Evolutionary conservation across 2,329 filamentous ascomycete species (phyloP).

Genomic region (Aspergillus sp.): DNA sequence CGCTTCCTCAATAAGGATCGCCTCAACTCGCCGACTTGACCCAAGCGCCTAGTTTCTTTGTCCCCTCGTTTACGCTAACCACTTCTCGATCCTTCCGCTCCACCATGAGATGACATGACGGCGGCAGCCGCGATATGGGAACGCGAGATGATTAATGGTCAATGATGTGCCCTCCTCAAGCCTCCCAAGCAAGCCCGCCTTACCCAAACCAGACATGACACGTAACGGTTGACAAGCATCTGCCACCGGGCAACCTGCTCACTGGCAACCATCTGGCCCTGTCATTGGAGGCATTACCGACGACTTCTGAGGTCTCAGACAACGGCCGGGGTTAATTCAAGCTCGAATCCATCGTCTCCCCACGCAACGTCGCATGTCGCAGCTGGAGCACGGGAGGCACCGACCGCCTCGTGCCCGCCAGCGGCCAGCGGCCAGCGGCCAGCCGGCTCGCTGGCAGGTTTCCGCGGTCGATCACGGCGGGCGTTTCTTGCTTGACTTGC

Average conservation of each 20-base stretch:
- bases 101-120: neutral
- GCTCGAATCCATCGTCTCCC: neutral
- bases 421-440: neutral
- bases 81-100: neutral
- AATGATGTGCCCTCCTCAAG: neutral
- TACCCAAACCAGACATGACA: slow-evolving; percentile 36
- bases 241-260: too few species aligned
- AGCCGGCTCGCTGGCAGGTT: neutral
- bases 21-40: neutral
- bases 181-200: slow-evolving; percentile 18
- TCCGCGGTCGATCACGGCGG: neutral
- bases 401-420: neutral
- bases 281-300: neutral
- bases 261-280: neutral
- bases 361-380: neutral
- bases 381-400: neutral
- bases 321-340: neutral
- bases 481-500: neutral
- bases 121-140: neutral
- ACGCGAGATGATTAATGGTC: neutral
- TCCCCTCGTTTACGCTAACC: neutral
- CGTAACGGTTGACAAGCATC: slow-evolving; percentile 31
- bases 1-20: neutral
- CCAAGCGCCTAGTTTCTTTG: neutral
- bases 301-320: neutral